Base-by-base conservation (phyloP, 768 basidiomycete species). In the Lactarius vividus region DNA sequence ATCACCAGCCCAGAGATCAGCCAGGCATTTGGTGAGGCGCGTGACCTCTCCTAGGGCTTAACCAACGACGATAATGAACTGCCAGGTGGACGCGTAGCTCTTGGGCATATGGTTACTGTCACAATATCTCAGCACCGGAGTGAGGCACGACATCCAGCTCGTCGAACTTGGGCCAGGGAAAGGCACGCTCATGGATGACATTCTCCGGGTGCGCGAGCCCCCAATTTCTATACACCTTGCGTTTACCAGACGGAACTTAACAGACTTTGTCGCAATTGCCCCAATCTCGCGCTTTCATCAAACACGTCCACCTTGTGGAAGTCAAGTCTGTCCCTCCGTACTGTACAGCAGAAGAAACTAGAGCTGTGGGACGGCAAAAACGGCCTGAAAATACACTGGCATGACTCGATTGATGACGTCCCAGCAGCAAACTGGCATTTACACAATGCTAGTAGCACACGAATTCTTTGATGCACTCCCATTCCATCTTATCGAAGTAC, bases 391-490 rank as follows among this genome's bases (percentile, higher is more conserved):
- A 63, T 93, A 46, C 72, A 81, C 1, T 98, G 95, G 94, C 84
- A 90, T 70, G 83, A 89, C 62, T 80, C 84, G 0, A 77, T 97
- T 20, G 84, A 89, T 44, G 86, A 93, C 20, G 77, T 99, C 1
- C 76, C 82, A 0, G 76, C 73, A 3, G 78, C 79, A 66, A 71
- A 80, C 20, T n/a, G 77, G 79, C 11, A 74, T 75, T 58, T 98
- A 88, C 75, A 95, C 94, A 0, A 86, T 97, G 80, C 75, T 97
- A 28, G 78, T 98, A 18, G 97, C 97, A 0, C 96, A 99, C 75
- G 97, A 98, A 73, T 96, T 98, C 77, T 98, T 99, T 68, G 97
- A 98, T 74, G 96, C 96, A 0, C 81, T 99, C 53, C 96, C 97
- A 0, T 87, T 98, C 56, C 92, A 97, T 75, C 79, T 95, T 42